Percentiles rank a stretch among this genome's conserved stretches.
Evolutionary conservation across 257 asterid genomes (phyloP).

Genomic region (Solanum pennellii): DNA sequence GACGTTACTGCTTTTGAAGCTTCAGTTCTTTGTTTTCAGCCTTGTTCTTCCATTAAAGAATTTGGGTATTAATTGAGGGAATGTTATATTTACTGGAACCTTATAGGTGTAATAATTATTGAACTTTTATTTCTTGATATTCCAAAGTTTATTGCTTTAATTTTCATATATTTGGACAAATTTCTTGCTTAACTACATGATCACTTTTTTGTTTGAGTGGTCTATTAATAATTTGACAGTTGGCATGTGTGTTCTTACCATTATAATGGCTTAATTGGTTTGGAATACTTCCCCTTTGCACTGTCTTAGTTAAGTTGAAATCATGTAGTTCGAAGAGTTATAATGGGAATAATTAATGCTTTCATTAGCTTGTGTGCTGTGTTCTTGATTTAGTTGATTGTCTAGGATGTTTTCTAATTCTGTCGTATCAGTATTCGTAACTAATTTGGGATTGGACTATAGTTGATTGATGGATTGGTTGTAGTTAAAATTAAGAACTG

Average conservation of each 20-base stretch:
- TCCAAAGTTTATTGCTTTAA: not conserved
- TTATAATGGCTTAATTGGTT: not conserved
- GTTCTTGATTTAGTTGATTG: not conserved
- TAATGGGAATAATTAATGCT: not conserved
- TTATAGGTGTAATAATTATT: not conserved
- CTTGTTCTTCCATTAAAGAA: not conserved
- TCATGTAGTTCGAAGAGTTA: not conserved
- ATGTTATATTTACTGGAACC: not conserved
- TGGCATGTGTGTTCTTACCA: not conserved
- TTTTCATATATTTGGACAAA: not conserved
- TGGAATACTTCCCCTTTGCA: not conserved
- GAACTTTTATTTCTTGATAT: not conserved
- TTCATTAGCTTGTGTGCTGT: not conserved
- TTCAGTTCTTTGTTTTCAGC: not conserved
- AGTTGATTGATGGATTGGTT: not conserved
- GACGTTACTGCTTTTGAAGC: not conserved
- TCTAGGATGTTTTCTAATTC: not conserved
- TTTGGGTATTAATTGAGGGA: not conserved
- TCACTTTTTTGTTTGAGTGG: not conserved
- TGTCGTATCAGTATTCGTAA: not conserved
- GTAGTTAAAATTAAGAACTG: not conserved
- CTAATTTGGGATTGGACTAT: not conserved
- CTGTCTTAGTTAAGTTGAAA: not conserved
- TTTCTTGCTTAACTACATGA: not conserved
- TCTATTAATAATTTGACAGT: not conserved